These are phyloP conservation scores for Ustilago hordei DNA, from an alignment of 1,284 basidiomycete genomes.

Conservation along the genomic window DNA sequence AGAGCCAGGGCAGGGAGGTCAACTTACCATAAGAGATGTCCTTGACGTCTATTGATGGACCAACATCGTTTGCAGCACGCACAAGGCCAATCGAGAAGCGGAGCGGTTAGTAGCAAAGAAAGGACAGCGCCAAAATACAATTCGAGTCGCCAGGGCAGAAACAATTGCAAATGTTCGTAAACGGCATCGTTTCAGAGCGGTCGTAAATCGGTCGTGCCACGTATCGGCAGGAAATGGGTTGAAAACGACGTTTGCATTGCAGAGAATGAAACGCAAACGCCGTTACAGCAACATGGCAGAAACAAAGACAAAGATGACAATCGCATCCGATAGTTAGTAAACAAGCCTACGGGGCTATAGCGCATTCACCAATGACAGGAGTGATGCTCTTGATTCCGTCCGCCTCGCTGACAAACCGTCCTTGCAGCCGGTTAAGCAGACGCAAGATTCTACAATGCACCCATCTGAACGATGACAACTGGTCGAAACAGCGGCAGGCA, in stretches of 20 bases:
- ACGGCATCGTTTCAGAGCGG: conserved; percentile 46
- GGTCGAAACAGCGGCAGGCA: neutral
- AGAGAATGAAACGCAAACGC: conserved; percentile 56
- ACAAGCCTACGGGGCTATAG: conserved; percentile 20
- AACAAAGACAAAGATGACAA: conserved; percentile 32
- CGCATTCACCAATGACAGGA: neutral
- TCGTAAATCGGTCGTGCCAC: conserved; percentile 28
- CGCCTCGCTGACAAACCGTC: neutral
- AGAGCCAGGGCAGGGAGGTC: neutral
- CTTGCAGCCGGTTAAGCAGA: neutral
- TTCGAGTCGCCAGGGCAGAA: conserved; percentile 3
- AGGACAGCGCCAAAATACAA: conserved; percentile 29
- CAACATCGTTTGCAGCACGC: conserved; percentile 13
- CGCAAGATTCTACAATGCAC: neutral
- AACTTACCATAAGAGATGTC: conserved; percentile 90
- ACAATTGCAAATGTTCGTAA: conserved; percentile 14
- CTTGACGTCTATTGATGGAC: conserved; percentile 81
- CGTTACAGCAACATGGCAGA: conserved; percentile 35
- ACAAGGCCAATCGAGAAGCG: conserved; percentile 2
- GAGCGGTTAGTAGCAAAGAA: conserved; percentile 39
- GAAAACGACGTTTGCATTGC: conserved; percentile 62
- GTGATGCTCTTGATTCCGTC: neutral
- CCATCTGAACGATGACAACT: neutral
- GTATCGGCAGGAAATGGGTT: conserved; percentile 11
- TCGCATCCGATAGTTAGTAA: conserved; percentile 52